Evolutionary conservation across 164 flowering plant genomes (phyloP).

Genomic region (Nelumbo lutea): DNA sequence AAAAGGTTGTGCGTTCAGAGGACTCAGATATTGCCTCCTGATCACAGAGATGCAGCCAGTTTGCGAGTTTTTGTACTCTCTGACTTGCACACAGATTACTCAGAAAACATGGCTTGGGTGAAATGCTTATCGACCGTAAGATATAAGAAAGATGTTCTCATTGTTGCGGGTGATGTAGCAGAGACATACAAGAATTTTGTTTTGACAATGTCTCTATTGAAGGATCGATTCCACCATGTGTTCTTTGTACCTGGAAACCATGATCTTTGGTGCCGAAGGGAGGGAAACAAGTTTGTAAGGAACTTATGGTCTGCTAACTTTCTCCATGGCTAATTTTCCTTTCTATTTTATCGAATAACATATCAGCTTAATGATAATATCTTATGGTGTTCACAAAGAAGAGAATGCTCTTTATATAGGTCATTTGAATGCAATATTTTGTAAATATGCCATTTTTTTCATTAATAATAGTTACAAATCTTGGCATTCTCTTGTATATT

Average conservation of each 20-base stretch:
- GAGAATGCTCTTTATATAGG: too few species aligned
- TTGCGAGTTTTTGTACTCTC: conserved; percentile 62
- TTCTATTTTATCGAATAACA: too few species aligned
- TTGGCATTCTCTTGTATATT: too few species aligned
- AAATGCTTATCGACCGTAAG: conserved; percentile 30
- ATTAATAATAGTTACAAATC: too few species aligned
- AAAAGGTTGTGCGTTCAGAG: conserved; percentile 13
- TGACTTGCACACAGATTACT: conserved; percentile 75
- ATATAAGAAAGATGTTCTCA: conserved; percentile 51
- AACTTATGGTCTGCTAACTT: not conserved
- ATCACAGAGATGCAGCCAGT: conserved; percentile 18
- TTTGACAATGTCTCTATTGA: conserved; percentile 63
- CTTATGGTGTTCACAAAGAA: too few species aligned
- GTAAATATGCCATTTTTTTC: too few species aligned
- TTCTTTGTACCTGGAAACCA: conserved; percentile 78
- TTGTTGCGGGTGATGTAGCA: conserved; percentile 85
- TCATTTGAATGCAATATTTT: too few species aligned
- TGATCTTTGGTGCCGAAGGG: conserved; percentile 70
- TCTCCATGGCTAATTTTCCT: not conserved
- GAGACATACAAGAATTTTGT: conserved; percentile 55
- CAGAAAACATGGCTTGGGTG: conserved; percentile 73
- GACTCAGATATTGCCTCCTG: conserved; percentile 24
- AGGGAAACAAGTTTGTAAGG: conserved; percentile 44
- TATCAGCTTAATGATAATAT: not conserved
- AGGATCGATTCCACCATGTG: conserved; percentile 52